Evolutionary conservation across 2,329 filamentous ascomycete species (phyloP), one percentile per base, ranked within the genome.

Genomic region (Colletotrichum simmondsii): DNA sequence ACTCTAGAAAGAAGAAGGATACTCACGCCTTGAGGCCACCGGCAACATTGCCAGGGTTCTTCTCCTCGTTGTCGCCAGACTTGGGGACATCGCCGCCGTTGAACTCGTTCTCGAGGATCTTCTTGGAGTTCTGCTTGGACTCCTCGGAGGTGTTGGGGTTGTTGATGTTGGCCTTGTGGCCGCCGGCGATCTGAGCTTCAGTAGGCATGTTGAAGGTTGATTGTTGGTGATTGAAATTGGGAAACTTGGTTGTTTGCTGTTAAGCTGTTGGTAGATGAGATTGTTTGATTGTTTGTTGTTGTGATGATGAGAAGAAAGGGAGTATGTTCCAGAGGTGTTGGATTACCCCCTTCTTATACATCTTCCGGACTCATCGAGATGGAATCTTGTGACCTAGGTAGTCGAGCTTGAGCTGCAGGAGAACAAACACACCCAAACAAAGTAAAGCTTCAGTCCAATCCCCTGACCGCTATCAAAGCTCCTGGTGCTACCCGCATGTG

Each of bases 141-240:
- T 89, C 87, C 63, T 88, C 78, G 0, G 87, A 89, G 67, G 84
- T 86, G 79, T 89, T 88, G 75, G 88, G 87, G 83, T 90, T 90
- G 79, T 86, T 86, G 73, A 90, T 76, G 78, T 85, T 88, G 71
- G 88, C 88, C 85, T 91, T 91, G 85, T 91, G 88, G 80, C 88
- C 88, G 72, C 86, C 87, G 75, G 87, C 85, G 75, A 89, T 77
- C 74, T 89, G 86, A 80, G 85, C 83, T 75, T 87, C 83, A 74
- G 83, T 82, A 81, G 85, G 80, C 85, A 88, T 88, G 53, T 75
- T 85, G 79, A 73, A 74, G 70, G 28, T 65, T 63, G 24, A 46
- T 52, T 11, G 46, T 57, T 61, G 26, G 26, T 58, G 42, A 2
- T 42, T 63, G 32, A 10, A n/a, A 0, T n/a, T 28, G n/a, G 62